A percentile compares a stretch with the other conserved stretches of the same genome.
These are phyloP conservation scores for Thelephora terrestris DNA, from an alignment of 1,284 basidiomycete genomes.

Conservation along the genomic window DNA sequence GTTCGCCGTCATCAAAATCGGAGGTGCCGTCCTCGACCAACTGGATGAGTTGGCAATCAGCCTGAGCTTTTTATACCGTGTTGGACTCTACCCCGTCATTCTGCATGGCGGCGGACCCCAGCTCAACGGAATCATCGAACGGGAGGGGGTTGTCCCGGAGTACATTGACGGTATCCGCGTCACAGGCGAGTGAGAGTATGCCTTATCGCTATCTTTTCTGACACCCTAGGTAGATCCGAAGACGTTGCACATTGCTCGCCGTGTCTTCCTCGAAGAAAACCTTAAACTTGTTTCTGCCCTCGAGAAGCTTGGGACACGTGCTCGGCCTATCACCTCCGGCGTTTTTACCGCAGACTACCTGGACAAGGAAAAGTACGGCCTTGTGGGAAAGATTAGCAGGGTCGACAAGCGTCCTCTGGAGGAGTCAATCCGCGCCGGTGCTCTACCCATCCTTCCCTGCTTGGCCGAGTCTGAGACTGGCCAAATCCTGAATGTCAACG, in stretches of 20 bases:
- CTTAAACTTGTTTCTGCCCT: slow-evolving; percentile 85
- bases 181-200: slow-evolving; percentile 49
- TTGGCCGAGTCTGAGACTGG: slow-evolving; percentile 87
- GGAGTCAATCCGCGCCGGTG: slow-evolving; percentile 88
- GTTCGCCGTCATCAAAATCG: slow-evolving; percentile 92
- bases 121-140: slow-evolving; percentile 84
- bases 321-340: slow-evolving; percentile 90
- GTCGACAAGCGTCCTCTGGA: slow-evolving; percentile 94
- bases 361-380: slow-evolving; percentile 88
- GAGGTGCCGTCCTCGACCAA: slow-evolving; percentile 86
- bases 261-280: slow-evolving; percentile 95
- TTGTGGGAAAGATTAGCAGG: slow-evolving; percentile 87
- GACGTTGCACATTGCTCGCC: slow-evolving; percentile 85
- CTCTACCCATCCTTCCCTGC: slow-evolving; percentile 87
- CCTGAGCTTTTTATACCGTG: slow-evolving; percentile 87
- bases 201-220: slow-evolving; percentile 1
- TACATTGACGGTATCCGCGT: slow-evolving; percentile 95
- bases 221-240: slow-evolving; percentile 56
- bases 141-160: slow-evolving; percentile 85
- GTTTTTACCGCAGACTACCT: slow-evolving; percentile 95
- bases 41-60: slow-evolving; percentile 87
- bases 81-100: slow-evolving; percentile 90
- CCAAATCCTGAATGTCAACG: slow-evolving; percentile 95
- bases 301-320: slow-evolving; percentile 87
- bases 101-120: slow-evolving; percentile 94